Evolutionary conservation across 202 grass and related monocot species (phyloP), one percentile per base, ranked within the genome.

Genomic region (Saccharum hybrid): DNA sequence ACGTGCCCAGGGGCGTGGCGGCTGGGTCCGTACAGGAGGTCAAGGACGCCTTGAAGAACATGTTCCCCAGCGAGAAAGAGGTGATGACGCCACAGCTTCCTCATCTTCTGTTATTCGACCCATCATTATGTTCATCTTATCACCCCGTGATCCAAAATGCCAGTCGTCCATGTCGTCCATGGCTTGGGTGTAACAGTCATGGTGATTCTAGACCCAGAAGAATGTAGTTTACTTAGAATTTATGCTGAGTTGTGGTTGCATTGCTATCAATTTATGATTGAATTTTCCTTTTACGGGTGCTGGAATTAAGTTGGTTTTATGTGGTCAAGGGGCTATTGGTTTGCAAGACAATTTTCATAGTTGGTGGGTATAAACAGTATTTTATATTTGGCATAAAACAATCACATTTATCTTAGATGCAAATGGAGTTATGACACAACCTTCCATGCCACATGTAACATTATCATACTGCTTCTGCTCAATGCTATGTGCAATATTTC

Each of bases 41-140:
- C 68, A 93, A 95, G 63, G 81, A 93, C 59, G 33, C 43, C 37
- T 41, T 98, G 78, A 94, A 87, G 83, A 90, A 85, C 81, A 71
- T 76, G 34, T 98, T 98, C 81, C 89, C 89, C 26, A 88, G 73
- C 36, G 90, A 98, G 88, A 92, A 91, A 72, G 96, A 98, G 96
- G 96, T 98, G 86, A 85, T 93, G 84, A 84, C 69, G 49, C 45
- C 77, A 26, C 37, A 8, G 16, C 56, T 46, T 72, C 26, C 40
- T 68, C 33, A 40, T 64, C 13, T 48, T 64, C 34, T 63, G n/a
- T 31, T 79, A 19, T 56, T 57, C 2, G 7, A 21, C 11, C 18
- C n/a, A 10, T 74, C n/a, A 26, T 2, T 52, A 57, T 64, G 33
- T 46, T 62, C 26, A 36, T 73, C 42, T 23, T 26, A 42, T 71